Evolutionary conservation across 2,329 filamentous ascomycete genomes (phyloP), one percentile per base, ranked within the genome.

Genomic region (Ophiostoma triangulosporum): DNA sequence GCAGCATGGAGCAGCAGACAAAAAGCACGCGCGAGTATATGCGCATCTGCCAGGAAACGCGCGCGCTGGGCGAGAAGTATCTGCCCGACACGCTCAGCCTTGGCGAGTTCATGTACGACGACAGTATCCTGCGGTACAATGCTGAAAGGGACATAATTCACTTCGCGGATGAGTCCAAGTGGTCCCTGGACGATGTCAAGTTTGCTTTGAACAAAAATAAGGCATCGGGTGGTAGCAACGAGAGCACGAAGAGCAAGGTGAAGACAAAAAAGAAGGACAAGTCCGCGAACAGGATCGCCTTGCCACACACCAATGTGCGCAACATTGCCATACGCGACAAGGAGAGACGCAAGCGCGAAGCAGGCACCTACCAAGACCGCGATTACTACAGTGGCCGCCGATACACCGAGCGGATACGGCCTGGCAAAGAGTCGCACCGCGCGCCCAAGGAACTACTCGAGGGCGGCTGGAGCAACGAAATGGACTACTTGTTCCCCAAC

Each of bases 11-110:
- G 11, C 38, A 50, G 27, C 31, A 54, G 22, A 57, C 32, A 6
- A 46, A 48, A 20, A 17, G 22, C 20, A 35, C 49, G 26, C 53
- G 51, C 12, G 26, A 36, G 14, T 46, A 60, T 11, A 57, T 59
- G 53, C 15, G 51, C 20, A 53, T 58, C 14, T 53, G 27, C 9
- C 55, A 17, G 9, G 58, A 61, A 45, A 58, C 56, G 17, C 56
- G 60, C 5, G 55, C 26, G 1, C 31, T 55, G 22, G 60, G 49
- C 14, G 32, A 56, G 15, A 38, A 26, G 46, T 22, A 17, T 4
- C 24, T 60, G 24, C 60, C 60, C 1, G 58, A 61, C 50, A 31
- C 48, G 46, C 52, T 61, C n/a, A n/a, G n/a, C n/a, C n/a, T n/a
- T n/a, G n/a, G n/a, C 17, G 43, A 20, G 8, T 24, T 35, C 15